These are phyloP conservation scores for Zygoascus tannicola DNA, from an alignment of 805 yeast genomes.

Conservation along the genomic window DNA sequence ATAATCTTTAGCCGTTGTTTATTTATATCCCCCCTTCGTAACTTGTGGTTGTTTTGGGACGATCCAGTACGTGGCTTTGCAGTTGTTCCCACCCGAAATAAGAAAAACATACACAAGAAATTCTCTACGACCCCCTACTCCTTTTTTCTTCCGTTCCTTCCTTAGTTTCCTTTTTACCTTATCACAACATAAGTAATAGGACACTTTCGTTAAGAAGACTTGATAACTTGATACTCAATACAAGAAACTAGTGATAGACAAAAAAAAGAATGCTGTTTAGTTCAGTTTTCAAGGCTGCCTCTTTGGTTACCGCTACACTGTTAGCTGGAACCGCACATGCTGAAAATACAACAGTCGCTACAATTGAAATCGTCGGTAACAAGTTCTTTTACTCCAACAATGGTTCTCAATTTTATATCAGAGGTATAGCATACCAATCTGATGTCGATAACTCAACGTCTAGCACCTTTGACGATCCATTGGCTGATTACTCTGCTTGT, in stretches of 20 bases:
- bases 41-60: background rate
- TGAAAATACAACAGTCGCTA: slow-evolving; percentile 26
- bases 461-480: slow-evolving; percentile 62
- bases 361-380: slow-evolving; percentile 58
- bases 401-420: slow-evolving; percentile 77
- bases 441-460: slow-evolving; percentile 44
- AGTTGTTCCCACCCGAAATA: no score
- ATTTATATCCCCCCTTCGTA: background rate
- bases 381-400: slow-evolving; percentile 65
- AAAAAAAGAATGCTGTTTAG: background rate
- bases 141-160: background rate
- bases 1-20: background rate
- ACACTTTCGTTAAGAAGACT: background rate
- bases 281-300: slow-evolving; percentile 3
- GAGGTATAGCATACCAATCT: slow-evolving; percentile 83
- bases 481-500: slow-evolving; percentile 63
- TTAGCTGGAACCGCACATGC: slow-evolving; percentile 6
- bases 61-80: background rate
- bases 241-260: background rate
- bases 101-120: no score
- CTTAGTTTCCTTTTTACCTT: background rate
- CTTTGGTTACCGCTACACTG: slow-evolving; percentile 13
- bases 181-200: background rate
- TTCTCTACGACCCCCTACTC: no score
- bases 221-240: background rate